Conservation (phyloP, 257 asterid species). For the Verbena officinalis region DNA sequence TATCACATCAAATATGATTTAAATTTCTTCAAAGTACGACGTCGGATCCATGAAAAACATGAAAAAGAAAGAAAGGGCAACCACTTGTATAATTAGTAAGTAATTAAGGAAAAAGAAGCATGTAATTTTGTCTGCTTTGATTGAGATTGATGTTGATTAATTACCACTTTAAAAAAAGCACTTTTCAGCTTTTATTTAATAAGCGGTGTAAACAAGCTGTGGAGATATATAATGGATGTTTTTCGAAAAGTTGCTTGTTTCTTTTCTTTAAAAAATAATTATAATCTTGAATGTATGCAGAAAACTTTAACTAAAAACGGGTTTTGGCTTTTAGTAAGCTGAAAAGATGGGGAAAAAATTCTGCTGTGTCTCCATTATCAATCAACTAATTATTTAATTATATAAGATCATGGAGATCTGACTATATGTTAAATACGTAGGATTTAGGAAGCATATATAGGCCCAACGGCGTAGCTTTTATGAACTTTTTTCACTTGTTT, state of each 20-base stretch:
- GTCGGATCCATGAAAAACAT: conserved; percentile 42
- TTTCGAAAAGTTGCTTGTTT: background rate
- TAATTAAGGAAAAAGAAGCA: conserved; percentile 21
- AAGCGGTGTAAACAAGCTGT: conserved; percentile 20
- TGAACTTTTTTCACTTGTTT: background rate
- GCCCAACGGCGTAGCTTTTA: background rate
- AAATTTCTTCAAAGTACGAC: conserved; percentile 19
- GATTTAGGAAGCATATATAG: no score
- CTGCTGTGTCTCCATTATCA: conserved; percentile 34
- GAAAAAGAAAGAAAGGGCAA: conserved; percentile 25
- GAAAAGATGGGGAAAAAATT: conserved; percentile 35
- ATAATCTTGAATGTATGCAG: background rate
- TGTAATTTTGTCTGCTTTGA: conserved; percentile 42
- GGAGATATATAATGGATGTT: conserved; percentile 16
- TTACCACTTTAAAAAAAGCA: conserved; percentile 30
- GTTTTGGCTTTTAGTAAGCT: conserved; percentile 39
- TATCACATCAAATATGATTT: conserved; percentile 36
- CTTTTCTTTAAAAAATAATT: background rate
- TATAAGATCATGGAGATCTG: conserved; percentile 25
- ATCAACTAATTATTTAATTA: conserved; percentile 22
- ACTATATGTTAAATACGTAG: background rate
- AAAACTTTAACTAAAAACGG: conserved; percentile 37
- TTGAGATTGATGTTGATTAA: conserved; percentile 39
- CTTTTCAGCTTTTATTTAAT: conserved; percentile 29
- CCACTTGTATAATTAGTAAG: conserved; percentile 25